Evolutionary conservation across 257 asterid species (phyloP).

Genomic region (Solanum ahanhuiri): DNA sequence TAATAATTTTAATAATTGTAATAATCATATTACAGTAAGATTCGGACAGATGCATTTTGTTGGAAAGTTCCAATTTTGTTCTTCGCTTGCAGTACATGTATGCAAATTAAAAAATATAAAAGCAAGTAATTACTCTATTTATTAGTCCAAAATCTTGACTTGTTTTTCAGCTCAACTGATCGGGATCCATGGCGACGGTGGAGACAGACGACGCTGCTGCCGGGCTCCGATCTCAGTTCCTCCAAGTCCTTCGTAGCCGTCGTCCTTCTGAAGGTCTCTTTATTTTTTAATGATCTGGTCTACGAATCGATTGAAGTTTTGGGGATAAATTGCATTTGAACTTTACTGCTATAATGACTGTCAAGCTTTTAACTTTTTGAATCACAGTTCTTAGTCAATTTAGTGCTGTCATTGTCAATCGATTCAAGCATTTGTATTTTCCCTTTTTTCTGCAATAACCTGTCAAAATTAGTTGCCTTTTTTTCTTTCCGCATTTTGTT

Average conservation of each 20-base stretch:
- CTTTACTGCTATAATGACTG: background rate
- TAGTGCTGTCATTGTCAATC: background rate
- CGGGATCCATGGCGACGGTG: background rate
- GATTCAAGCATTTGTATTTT: background rate
- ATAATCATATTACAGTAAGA: background rate
- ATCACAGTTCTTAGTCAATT: background rate
- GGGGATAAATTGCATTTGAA: background rate
- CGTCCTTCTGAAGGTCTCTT: conserved; percentile 48
- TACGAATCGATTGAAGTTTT: background rate
- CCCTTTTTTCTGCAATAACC: background rate
- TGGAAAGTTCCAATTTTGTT: background rate
- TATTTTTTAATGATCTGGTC: background rate
- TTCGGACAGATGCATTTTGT: background rate
- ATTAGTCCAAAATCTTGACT: background rate
- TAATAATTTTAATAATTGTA: background rate
- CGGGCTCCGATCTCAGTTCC: conserved; percentile 37
- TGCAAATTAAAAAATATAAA: background rate
- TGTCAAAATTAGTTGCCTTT: background rate
- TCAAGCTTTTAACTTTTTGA: background rate
- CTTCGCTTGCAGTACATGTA: background rate
- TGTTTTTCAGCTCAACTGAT: background rate
- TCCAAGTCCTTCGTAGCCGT: conserved; percentile 48
- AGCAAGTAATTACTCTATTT: background rate
- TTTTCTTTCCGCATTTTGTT: background rate
- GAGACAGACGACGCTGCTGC: conserved; percentile 6